A percentile compares a stretch with the other conserved stretches of the same genome.
Evolutionary conservation across 2,329 filamentous ascomycete genomes (phyloP).

Genomic region (Periconia digitata): DNA sequence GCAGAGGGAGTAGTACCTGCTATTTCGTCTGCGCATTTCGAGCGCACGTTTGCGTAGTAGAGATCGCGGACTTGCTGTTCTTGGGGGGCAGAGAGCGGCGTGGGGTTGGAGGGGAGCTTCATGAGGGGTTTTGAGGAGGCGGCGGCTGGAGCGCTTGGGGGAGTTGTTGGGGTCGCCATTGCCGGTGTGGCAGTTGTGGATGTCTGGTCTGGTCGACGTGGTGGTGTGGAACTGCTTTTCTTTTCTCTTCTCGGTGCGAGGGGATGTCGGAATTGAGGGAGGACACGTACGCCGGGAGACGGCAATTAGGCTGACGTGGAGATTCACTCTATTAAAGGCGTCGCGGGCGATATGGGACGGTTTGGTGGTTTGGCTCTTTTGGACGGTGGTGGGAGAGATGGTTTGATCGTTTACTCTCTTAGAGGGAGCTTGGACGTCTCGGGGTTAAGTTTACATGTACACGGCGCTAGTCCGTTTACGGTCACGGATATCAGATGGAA

Average conservation of each 20-base stretch:
- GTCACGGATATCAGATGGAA: too few relatives aligned
- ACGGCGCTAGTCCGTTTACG: too few relatives aligned
- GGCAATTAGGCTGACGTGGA: too few relatives aligned
- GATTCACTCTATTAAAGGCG: too few relatives aligned
- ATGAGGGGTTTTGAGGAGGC: constrained; percentile 9
- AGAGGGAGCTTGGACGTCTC: too few relatives aligned
- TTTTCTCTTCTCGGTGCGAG: too few relatives aligned
- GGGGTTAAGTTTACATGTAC: too few relatives aligned
- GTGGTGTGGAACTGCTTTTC: too few relatives aligned
- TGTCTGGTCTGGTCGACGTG: background rate
- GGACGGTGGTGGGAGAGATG: too few relatives aligned
- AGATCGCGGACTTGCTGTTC: constrained; percentile 70
- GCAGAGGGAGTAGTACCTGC: constrained; percentile 40
- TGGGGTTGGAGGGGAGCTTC: constrained; percentile 40
- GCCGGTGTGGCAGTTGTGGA: constrained; percentile 13
- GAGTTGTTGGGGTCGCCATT: constrained; percentile 11
- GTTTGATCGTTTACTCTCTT: too few relatives aligned
- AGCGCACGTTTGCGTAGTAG: constrained; percentile 79
- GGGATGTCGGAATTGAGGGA: constrained; percentile 1
- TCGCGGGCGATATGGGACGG: too few relatives aligned
- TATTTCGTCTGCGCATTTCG: constrained; percentile 71
- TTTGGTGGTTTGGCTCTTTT: too few relatives aligned
- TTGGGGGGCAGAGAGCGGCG: constrained; percentile 75
- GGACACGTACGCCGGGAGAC: background rate
- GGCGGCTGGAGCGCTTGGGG: constrained; percentile 16